phyloP scores from a whole-genome alignment of 176 grass and related monocot species.

The Alloteropsis semialata region DNA sequence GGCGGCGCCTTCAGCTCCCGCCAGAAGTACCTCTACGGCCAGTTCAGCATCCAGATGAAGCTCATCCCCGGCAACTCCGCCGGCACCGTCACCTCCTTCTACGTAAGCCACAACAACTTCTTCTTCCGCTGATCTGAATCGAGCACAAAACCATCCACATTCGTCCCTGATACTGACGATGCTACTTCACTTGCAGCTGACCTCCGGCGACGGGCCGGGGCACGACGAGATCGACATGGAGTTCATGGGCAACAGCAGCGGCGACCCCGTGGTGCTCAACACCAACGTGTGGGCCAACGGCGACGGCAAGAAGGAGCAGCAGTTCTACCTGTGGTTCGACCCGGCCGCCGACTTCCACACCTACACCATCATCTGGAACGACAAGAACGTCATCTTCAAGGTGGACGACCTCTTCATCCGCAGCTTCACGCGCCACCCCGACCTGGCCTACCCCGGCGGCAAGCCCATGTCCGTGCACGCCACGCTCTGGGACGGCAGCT shows the following conservation, averaged over 20 bases:
- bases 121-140: too few relatives aligned
- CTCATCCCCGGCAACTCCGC: constrained; percentile 44
- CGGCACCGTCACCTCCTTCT: constrained; percentile 53
- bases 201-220: constrained; percentile 13
- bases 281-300: constrained; percentile 54
- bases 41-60: constrained; percentile 52
- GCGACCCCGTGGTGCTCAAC: constrained; percentile 30
- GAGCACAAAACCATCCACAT: too few relatives aligned
- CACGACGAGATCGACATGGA: constrained; percentile 65
- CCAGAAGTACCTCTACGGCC: constrained; percentile 38
- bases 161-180: too few relatives aligned
- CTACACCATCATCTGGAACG: constrained; percentile 52
- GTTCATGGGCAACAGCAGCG: constrained; percentile 46
- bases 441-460: constrained; percentile 38
- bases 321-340: constrained; percentile 64
- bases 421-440: constrained; percentile 38
- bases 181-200: neutral
- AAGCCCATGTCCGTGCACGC: constrained; percentile 71
- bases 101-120: constrained; percentile 18
- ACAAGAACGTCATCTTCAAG: constrained; percentile 39
- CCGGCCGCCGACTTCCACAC: constrained; percentile 39
- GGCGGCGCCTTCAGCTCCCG: constrained; percentile 5
- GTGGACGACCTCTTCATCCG: constrained; percentile 36
- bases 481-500: constrained; percentile 75
- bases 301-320: constrained; percentile 55